These are phyloP conservation scores for Smittium culicis DNA, from an alignment of 371 early-diverging fungal genomes.

Conservation along the genomic window DNA sequence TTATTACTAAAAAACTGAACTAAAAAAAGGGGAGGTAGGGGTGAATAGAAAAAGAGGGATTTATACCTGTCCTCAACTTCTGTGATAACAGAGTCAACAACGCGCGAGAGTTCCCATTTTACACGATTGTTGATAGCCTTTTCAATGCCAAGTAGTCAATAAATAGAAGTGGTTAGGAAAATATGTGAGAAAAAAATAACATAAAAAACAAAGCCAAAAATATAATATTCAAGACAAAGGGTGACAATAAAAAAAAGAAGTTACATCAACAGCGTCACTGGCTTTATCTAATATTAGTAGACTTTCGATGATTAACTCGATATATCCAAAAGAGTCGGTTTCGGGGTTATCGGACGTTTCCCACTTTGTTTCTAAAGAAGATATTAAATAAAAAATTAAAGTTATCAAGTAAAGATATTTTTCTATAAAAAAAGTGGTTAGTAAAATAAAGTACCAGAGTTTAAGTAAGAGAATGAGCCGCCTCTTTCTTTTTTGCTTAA, in stretches of 20 bases:
- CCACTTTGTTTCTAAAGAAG: constrained; percentile 1
- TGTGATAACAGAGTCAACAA: constrained; percentile 73
- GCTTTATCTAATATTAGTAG: constrained; percentile 59
- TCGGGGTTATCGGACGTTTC: constrained; percentile 58
- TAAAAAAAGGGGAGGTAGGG: neutral
- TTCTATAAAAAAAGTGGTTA: neutral
- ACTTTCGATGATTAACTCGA: constrained; percentile 70
- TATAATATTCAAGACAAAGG: neutral
- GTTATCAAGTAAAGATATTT: neutral
- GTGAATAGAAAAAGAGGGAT: neutral
- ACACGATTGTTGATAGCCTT: constrained; percentile 29
- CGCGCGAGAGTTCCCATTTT: constrained; percentile 48
- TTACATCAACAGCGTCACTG: constrained; percentile 58
- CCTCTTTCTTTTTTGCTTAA: neutral
- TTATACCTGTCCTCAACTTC: constrained; percentile 68
- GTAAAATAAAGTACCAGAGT: neutral
- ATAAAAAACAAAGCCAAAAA: neutral
- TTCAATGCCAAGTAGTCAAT: neutral
- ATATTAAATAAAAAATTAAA: neutral
- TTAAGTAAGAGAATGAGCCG: neutral
- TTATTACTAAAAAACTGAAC: neutral
- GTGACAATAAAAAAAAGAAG: too few species aligned
- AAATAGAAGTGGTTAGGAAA: too few species aligned
- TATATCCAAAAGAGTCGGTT: constrained; percentile 77
- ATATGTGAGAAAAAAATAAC: too few species aligned